These are phyloP conservation scores for Stagonosporopsis rhizophila DNA, from an alignment of 2,329 filamentous ascomycete species.

Conservation along the genomic window DNA sequence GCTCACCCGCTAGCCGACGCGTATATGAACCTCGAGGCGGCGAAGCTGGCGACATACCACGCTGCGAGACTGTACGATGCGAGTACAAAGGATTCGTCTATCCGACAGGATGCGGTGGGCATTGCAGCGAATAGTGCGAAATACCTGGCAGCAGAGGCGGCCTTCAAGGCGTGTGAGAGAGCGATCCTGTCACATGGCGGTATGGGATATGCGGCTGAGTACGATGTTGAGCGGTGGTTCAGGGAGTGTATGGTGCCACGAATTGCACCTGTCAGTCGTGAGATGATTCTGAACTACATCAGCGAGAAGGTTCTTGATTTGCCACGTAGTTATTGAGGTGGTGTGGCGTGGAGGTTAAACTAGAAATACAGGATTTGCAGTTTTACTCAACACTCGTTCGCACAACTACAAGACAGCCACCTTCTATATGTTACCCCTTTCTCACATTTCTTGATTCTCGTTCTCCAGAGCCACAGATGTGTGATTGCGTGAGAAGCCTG, in stretches of 20 bases:
- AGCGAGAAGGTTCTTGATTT: constrained; percentile 71
- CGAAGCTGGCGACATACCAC: constrained; percentile 67
- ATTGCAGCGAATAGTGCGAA: constrained; percentile 65
- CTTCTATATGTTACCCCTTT: too few relatives aligned
- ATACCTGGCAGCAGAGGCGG: constrained; percentile 66
- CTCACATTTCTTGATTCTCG: too few relatives aligned
- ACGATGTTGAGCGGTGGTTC: constrained; percentile 67
- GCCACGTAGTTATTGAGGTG: constrained; percentile 69
- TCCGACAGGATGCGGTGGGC: constrained; percentile 53
- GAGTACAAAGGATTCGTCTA: constrained; percentile 37
- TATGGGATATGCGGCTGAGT: constrained; percentile 70
- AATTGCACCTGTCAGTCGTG: constrained; percentile 66
- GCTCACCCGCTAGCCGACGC: constrained; percentile 65
- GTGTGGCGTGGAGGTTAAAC: neutral
- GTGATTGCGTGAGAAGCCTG: too few relatives aligned
- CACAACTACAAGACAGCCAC: too few relatives aligned
- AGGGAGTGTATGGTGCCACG: constrained; percentile 66
- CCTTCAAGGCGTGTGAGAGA: constrained; percentile 66
- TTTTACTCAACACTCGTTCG: too few relatives aligned
- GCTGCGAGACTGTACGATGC: constrained; percentile 65
- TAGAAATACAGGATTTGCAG: too few relatives aligned
- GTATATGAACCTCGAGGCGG: constrained; percentile 68
- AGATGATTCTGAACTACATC: constrained; percentile 80
- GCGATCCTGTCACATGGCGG: constrained; percentile 65
- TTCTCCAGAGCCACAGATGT: too few relatives aligned